Conservation (phyloP, 2,329 filamentous ascomycete genomes). For the Cordyceps cicadae region DNA sequence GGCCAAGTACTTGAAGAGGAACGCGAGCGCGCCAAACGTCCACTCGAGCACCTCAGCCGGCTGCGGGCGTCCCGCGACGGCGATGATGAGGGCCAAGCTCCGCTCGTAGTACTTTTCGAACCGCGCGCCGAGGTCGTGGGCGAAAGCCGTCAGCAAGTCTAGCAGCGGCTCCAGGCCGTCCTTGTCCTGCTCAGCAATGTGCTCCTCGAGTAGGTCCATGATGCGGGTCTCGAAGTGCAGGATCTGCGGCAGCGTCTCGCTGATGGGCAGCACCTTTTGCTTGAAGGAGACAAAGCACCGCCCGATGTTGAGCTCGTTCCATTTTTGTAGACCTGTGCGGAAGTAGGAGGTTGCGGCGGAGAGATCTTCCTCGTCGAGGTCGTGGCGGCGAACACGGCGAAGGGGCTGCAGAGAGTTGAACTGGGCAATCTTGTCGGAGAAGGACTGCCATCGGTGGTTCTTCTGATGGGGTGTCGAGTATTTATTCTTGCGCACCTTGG, state of each 20-base stretch:
- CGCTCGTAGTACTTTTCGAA: constrained; percentile 85
- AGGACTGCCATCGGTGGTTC: constrained; percentile 84
- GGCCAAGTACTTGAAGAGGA: constrained; percentile 94
- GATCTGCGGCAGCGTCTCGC: constrained; percentile 85
- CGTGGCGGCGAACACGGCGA: constrained; percentile 76
- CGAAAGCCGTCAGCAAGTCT: constrained; percentile 82
- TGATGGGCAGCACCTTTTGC: constrained; percentile 65
- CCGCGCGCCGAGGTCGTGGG: constrained; percentile 78
- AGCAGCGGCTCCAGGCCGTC: constrained; percentile 79
- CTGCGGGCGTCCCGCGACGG: constrained; percentile 67
- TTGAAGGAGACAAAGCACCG: constrained; percentile 71
- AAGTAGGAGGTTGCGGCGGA: constrained; percentile 80
- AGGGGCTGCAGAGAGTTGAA: constrained; percentile 86
- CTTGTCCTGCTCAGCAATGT: constrained; percentile 69
- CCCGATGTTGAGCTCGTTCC: constrained; percentile 86
- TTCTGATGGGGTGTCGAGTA: constrained; percentile 66
- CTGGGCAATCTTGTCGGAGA: constrained; percentile 81
- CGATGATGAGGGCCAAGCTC: constrained; percentile 66
- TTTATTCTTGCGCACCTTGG: constrained; percentile 62
- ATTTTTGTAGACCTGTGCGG: constrained; percentile 71
- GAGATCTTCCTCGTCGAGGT: constrained; percentile 71
- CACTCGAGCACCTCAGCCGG: constrained; percentile 91
- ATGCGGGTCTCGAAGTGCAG: constrained; percentile 84
- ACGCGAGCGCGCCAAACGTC: constrained; percentile 90
- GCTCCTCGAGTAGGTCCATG: constrained; percentile 64